A percentile compares a stretch with the other conserved stretches of the same genome.
Conservation (phyloP, 805 yeast genomes). For the Myxozyma neotropica region DNA sequence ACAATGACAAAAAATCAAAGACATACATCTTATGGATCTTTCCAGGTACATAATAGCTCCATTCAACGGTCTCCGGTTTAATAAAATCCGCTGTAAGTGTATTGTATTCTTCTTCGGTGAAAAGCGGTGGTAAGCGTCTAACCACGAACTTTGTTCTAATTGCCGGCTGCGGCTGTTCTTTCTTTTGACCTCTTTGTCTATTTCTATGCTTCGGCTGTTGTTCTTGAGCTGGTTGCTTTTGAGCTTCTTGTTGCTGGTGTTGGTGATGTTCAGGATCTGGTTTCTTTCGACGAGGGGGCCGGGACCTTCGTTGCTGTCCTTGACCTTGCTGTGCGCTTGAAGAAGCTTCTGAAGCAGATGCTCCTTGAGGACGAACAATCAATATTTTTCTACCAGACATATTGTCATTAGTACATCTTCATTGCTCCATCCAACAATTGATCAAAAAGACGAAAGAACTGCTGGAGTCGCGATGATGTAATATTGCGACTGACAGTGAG, state of each 20-base stretch:
- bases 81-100: constrained; percentile 37
- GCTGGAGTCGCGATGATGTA: neutral
- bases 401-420: neutral
- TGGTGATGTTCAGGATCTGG: constrained; percentile 3
- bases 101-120: constrained; percentile 44
- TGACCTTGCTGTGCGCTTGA: neutral
- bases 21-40: constrained; percentile 37
- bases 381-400: constrained; percentile 5
- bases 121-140: constrained; percentile 51
- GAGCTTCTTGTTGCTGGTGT: constrained; percentile 13
- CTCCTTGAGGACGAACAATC: neutral
- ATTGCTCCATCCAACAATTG: no score
- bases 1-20: no score
- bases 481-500: neutral
- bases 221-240: neutral
- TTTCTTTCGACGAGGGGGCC: neutral
- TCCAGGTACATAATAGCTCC: constrained; percentile 35
- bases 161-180: constrained; percentile 6
- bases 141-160: constrained; percentile 41
- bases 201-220: constrained; percentile 5
- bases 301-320: neutral
- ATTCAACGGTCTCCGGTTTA: constrained; percentile 34
- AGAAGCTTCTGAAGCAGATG: neutral
- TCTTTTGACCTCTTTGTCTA: neutral
- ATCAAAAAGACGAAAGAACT: no score